Conservation (phyloP, 306 rosid genomes). For the Castanospermum australe region DNA sequence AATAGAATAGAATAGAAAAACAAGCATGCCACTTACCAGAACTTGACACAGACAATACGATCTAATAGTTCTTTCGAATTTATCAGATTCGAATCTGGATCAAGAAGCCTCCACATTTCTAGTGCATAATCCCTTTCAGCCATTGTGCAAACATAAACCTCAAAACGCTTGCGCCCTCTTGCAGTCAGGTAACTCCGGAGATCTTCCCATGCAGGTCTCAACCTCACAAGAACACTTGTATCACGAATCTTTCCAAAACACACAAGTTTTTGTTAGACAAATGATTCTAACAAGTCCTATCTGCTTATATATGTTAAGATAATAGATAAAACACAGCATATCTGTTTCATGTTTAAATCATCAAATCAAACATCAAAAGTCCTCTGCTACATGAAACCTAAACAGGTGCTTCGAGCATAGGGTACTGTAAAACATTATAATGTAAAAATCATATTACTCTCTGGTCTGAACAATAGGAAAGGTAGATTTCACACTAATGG, state of each 20-base stretch:
- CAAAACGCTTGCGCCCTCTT: constrained; percentile 99
- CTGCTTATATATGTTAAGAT: background rate
- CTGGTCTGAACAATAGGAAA: background rate
- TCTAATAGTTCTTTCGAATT: constrained; percentile 75
- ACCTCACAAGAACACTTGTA: constrained; percentile 98
- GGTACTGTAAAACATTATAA: background rate
- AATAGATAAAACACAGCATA: background rate
- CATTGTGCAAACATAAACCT: constrained; percentile 99
- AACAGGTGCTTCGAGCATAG: background rate
- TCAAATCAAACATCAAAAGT: background rate
- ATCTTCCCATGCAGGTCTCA: constrained; percentile 99
- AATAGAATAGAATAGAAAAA: constrained; percentile 17
- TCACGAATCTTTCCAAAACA: constrained; percentile 74
- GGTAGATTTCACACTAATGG: background rate
- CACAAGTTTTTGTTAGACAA: background rate
- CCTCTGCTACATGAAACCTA: background rate
- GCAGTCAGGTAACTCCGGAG: constrained; percentile 96
- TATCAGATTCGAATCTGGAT: constrained; percentile 96
- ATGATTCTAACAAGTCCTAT: background rate
- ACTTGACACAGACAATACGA: constrained; percentile 95
- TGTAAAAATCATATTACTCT: background rate
- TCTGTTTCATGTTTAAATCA: background rate
- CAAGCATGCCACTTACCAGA: constrained; percentile 61
- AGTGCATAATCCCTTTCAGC: constrained; percentile 99
- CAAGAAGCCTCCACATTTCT: constrained; percentile 99